Base-by-base conservation (phyloP, 2,329 filamentous ascomycete genomes). In the Madurella fahalii region DNA sequence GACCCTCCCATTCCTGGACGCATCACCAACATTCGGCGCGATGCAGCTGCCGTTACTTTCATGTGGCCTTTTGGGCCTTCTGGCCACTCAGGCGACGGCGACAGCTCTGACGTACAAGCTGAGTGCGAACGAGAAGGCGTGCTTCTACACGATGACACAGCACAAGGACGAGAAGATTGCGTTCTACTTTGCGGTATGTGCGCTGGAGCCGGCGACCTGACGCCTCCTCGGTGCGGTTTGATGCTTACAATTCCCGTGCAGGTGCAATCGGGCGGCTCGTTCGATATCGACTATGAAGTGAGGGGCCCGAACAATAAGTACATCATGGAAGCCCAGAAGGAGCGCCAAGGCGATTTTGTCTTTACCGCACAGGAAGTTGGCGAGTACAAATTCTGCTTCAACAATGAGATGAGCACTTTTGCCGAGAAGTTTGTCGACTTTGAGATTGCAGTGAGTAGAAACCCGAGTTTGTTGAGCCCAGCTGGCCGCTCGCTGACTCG, bases 371-470 rank as follows among this genome's bases (percentile, higher is more conserved):
- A 90, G 66, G 84, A 90, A 50, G 68, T 81, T 7, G 94, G 94
- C 62, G 93, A 97, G 68, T 96, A 97, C 76, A 84, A 85, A 51
- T 97, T 99, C 77, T 99, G 94, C 81, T 99, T 99, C 79, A 89
- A 92, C 75, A 99, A 99, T 69, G 88, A 94, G 69, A 96, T 99
- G 89, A 95, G 89, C 68, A 97, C 93, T 0, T 96, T 96, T 70
- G 87, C 92, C 50, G 94, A 99, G 75, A 99, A 99, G 77, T 85
- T 90, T 70, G 92, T 99, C 61, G 94, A 99, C 72, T 96, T 99
- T 68, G 94, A 99, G 76, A 96, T 99, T 69, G 83, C 92, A 59
- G 93, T 94, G 77, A 59, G 87, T 74, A 50, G 37, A n/a, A 9
- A 25, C 25, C 45, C n/a, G 11, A 11, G 34, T 40, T 40, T 43